Evolutionary conservation across 2,329 filamentous ascomycete genomes (phyloP).

Genomic region (Calonectria naviculata): DNA sequence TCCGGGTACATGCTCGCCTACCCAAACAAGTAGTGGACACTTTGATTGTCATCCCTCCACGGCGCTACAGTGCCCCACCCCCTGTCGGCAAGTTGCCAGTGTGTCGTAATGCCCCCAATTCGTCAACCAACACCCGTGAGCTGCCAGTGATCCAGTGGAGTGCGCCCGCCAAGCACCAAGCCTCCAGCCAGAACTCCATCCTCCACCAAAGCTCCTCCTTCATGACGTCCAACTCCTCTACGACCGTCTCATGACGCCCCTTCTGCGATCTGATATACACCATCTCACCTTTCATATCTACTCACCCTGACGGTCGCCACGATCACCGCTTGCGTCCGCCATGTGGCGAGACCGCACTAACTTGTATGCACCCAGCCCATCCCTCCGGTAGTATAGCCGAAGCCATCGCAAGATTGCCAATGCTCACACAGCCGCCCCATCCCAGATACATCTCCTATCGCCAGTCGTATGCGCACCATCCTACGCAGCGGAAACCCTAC

Average conservation of each 20-base stretch:
- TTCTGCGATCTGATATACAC: constrained; percentile 22
- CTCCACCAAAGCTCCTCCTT: constrained; percentile 28
- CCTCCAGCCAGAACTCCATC: constrained; percentile 28
- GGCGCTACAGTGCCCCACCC: constrained; percentile 1
- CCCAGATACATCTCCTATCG: constrained; percentile 94
- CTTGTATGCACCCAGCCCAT: constrained; percentile 70
- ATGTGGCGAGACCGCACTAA: constrained; percentile 99
- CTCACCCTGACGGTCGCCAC: constrained; percentile 40
- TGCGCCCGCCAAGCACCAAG: constrained; percentile 13
- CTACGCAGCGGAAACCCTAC: constrained; percentile 84
- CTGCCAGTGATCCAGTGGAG: constrained; percentile 15
- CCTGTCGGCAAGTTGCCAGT: constrained; percentile 9
- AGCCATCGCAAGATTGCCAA: constrained; percentile 7
- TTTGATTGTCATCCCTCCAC: neutral
- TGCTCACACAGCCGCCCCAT: constrained; percentile 18
- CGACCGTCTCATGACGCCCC: constrained; percentile 39
- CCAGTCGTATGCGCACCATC: constrained; percentile 97
- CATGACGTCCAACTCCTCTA: constrained; percentile 37
- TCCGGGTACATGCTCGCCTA: neutral
- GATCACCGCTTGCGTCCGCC: constrained; percentile 63
- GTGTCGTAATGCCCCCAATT: constrained; percentile 21
- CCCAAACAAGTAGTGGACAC: constrained; percentile 12
- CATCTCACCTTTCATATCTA: constrained; percentile 21
- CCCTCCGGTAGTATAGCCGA: neutral
- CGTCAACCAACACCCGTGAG: neutral